phyloP scores from a whole-genome alignment of 78 protist species.

The Planoprotostelium fungivorum region DNA sequence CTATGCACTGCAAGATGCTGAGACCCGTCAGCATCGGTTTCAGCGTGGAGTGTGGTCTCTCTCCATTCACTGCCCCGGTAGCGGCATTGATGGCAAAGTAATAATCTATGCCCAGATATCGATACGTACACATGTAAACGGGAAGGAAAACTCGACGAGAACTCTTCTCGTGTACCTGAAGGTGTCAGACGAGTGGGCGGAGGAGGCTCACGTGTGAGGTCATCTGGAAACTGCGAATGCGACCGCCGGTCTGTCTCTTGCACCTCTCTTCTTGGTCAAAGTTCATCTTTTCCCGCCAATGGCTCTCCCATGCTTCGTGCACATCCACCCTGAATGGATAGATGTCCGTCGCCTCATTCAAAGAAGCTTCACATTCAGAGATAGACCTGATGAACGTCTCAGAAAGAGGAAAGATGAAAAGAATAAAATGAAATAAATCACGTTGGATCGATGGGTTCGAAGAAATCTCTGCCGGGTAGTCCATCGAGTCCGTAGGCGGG shows the following conservation, averaged over 20 bases:
- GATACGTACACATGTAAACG: not conserved
- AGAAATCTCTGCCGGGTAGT: not conserved
- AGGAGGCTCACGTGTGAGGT: not conserved
- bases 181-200: not conserved
- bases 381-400: not conserved
- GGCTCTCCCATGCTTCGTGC: not conserved
- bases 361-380: not conserved
- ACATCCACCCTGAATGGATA: not conserved
- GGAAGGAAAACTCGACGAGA: not conserved
- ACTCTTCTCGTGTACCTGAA: not conserved
- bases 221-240: not conserved
- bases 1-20: not conserved
- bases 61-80: not conserved
- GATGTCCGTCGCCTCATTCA: not conserved
- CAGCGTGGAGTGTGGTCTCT: not conserved
- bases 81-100: not conserved
- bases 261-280: not conserved
- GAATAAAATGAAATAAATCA: too few species aligned
- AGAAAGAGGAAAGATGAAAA: not conserved
- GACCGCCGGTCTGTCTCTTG: not conserved
- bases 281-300: not conserved
- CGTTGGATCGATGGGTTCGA: not conserved
- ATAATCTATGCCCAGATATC: not conserved
- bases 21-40: not conserved
- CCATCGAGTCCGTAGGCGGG: not conserved